Evolutionary conservation across 2,329 filamentous ascomycete species (phyloP).

Genomic region (Calonectria leucothoes): DNA sequence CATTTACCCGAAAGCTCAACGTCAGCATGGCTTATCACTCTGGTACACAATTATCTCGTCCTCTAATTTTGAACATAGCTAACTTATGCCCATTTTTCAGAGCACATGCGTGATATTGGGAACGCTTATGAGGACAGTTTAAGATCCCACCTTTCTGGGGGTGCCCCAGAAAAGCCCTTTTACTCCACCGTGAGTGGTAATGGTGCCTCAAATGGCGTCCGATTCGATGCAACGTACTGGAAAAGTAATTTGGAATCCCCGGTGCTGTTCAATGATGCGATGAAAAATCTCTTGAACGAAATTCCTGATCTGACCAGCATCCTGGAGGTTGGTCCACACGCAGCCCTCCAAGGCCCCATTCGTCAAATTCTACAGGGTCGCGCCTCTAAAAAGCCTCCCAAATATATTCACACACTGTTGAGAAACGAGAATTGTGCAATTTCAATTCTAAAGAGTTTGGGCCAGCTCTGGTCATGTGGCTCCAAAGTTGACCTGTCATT

Average conservation of each 20-base stretch:
- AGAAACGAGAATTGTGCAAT: not conserved
- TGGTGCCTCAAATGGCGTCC: not conserved
- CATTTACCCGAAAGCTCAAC: not conserved
- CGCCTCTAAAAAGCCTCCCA: not conserved
- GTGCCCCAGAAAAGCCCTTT: not conserved
- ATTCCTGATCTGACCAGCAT: not conserved
- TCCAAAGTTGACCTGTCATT: not conserved
- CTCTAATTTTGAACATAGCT: too few species aligned
- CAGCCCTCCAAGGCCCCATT: not conserved
- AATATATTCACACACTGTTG: not conserved
- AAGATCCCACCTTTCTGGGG: not conserved
- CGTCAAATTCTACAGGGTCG: not conserved
- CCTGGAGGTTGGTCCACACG: not conserved
- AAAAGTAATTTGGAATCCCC: not conserved
- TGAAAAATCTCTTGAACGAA: not conserved
- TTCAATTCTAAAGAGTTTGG: not conserved
- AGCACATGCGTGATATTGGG: not conserved
- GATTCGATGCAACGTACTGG: not conserved
- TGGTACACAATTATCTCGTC: not conserved
- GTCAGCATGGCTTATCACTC: conserved; percentile 26
- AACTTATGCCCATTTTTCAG: not conserved
- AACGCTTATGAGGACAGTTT: conserved; percentile 35
- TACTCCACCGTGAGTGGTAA: not conserved
- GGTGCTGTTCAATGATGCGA: not conserved
- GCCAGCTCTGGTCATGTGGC: not conserved